Conservation (phyloP, 2,329 filamentous ascomycete genomes). For the Colletotrichum sp. region DNA sequence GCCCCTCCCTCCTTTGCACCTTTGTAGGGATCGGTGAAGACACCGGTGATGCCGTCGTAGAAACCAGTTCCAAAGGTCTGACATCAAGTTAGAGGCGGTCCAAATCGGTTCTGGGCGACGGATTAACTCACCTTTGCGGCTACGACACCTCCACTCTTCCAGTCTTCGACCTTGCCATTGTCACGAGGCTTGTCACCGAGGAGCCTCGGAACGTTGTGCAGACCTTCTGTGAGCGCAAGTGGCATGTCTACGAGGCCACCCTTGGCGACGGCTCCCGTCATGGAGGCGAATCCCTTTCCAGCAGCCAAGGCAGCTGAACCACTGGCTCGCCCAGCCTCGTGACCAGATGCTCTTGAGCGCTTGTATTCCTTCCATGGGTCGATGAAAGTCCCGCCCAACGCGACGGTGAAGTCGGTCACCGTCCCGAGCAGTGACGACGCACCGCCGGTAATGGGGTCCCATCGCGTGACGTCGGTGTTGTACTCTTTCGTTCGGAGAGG, state of each 20-base stretch:
- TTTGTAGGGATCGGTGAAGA: constrained; percentile 33
- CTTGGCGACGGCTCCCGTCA: constrained; percentile 31
- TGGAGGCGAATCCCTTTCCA: constrained; percentile 26
- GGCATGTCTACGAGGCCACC: constrained; percentile 40
- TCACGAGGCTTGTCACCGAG: constrained; percentile 39
- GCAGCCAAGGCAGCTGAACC: constrained; percentile 9
- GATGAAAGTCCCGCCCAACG: constrained; percentile 16
- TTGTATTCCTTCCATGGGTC: constrained; percentile 20
- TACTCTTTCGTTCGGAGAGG: background rate
- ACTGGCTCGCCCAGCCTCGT: background rate
- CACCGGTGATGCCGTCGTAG: constrained; percentile 32
- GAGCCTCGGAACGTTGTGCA: constrained; percentile 36
- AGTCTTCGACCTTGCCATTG: constrained; percentile 35
- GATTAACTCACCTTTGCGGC: constrained; percentile 29
- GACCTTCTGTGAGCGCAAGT: constrained; percentile 37
- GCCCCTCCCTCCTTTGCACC: constrained; percentile 35
- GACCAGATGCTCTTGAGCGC: background rate
- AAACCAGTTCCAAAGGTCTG: constrained; percentile 29
- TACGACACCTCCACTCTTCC: constrained; percentile 33
- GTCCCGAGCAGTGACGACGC: constrained; percentile 3
- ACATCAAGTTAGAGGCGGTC: background rate
- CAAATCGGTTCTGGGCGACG: background rate
- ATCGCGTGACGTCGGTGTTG: constrained; percentile 35
- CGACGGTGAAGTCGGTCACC: constrained; percentile 14
- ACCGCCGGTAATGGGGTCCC: constrained; percentile 26